Evolutionary conservation across 2,329 filamentous ascomycete species (phyloP), one percentile per base, ranked within the genome.

Genomic region (Phoma sp.): DNA sequence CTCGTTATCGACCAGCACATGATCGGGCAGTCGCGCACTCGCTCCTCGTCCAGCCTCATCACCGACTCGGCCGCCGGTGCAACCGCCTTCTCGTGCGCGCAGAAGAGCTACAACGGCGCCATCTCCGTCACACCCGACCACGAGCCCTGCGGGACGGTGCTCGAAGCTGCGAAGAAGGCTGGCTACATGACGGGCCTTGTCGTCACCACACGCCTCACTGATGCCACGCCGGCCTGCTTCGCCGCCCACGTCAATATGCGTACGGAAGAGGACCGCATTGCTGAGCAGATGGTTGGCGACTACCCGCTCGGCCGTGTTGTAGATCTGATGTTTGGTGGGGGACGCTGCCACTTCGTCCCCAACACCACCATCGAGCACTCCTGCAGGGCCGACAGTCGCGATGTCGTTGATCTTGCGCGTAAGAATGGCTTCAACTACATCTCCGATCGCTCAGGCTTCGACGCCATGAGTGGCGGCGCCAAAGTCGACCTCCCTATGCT

Each of bases 51-150:
- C 68, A 93, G 89, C 52, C 80, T 98, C 57, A 89, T 99, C 47
- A 99, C 95, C 1, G 95, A 99, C 76, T 96, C 90, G 55, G 95
- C 95, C 4, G 95, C 95, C n/a, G 95, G 95, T 33, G 95, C 95
- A 3, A 99, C 95, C 0, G 95, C 95, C 1, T 99, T 99, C 74
- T 92, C 91, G 2, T 99, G 95, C 69, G 93, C 86, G 18, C 78
- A 82, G 70, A 99, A 99, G 84, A 96, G 89, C 74, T 99, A 99
- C 79, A 99, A 99, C 70, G 92, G 92, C 42, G 95, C 95, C 63
- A 98, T 99, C 64, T 90, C 91, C 8, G 89, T 96, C 48, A 81
- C 96, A 13, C 93, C 93, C 0, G 88, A 96, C 74, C 86, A 89
- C 63, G 86, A 86, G 27, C 91, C 95, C 4, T 99, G 95, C 74